A percentile compares a stretch with the other conserved stretches of the same genome.
phyloP scores from a whole-genome alignment of 2,329 filamentous ascomycete species.

The Didymella sp. region DNA sequence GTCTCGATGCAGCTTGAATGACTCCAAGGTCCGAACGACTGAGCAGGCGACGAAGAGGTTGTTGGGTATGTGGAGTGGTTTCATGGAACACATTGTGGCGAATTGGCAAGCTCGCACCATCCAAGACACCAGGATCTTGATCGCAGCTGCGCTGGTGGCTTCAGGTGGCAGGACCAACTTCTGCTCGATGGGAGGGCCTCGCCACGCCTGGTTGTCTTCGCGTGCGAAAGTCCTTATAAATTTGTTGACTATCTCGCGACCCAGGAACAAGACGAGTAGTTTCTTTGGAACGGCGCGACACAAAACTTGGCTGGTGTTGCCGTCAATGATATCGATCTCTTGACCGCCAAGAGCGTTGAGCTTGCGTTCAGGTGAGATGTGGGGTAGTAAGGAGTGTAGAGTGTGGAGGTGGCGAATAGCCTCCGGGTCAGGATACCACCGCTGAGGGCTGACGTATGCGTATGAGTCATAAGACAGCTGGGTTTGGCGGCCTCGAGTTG shows the following conservation, averaged over 20 bases:
- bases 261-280: conserved; percentile 30
- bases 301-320: conserved; percentile 5
- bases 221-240: conserved; percentile 25
- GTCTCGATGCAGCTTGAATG: conserved; percentile 31
- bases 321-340: conserved; percentile 26
- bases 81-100: conserved; percentile 18
- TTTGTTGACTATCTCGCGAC: conserved; percentile 22
- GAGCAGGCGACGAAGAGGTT: conserved; percentile 33
- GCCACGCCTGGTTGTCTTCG: conserved; percentile 18
- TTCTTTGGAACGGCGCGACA: conserved; percentile 26
- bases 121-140: conserved; percentile 32
- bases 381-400: conserved; percentile 23
- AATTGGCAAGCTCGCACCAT: conserved; percentile 32
- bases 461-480: conserved; percentile 5
- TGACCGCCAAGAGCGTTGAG: conserved; percentile 18
- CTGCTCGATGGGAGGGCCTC: conserved; percentile 14
- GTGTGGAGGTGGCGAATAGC: conserved; percentile 29
- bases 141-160: conserved; percentile 17
- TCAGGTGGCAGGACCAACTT: conserved; percentile 23
- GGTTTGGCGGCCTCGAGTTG: not conserved
- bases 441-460: not conserved
- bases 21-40: conserved; percentile 26
- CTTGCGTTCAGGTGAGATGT: conserved; percentile 25
- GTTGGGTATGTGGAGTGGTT: conserved; percentile 24
- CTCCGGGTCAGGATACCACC: conserved; percentile 27